Percentiles rank a stretch among this genome's conserved stretches.
Conservation (phyloP, 2,329 filamentous ascomycete species). For the Lizonia empirigonia region DNA sequence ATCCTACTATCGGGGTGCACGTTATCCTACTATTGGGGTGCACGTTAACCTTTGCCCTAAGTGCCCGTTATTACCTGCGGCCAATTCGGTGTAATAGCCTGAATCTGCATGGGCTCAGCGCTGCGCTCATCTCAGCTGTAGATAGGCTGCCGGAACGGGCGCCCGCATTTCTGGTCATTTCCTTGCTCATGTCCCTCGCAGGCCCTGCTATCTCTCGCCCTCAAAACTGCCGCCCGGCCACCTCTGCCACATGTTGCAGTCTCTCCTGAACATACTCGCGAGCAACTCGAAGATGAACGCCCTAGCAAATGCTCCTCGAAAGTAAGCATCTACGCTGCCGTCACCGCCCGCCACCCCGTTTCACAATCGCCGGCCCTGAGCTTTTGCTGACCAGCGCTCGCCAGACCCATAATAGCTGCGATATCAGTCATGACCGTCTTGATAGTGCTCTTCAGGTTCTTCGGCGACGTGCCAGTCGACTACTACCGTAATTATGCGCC, state of each 20-base stretch:
- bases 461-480: slow-evolving; percentile 32
- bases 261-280: slow-evolving; percentile 6
- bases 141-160: slow-evolving; percentile 14
- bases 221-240: slow-evolving; percentile 4
- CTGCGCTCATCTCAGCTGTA: slow-evolving; percentile 14
- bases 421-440: slow-evolving; percentile 26
- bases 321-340: not conserved
- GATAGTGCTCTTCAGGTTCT: slow-evolving; percentile 34
- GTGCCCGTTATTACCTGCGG: not conserved
- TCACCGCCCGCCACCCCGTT: not conserved
- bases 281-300: slow-evolving; percentile 8
- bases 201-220: not conserved
- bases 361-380: not conserved
- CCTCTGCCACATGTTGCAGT: slow-evolving; percentile 6
- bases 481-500: slow-evolving; percentile 36
- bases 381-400: not conserved
- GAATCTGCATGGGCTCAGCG: slow-evolving; percentile 10
- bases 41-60: too few species aligned
- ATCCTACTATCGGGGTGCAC: too few species aligned
- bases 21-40: too few species aligned
- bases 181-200: slow-evolving; percentile 13
- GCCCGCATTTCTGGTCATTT: slow-evolving; percentile 10
- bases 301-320: slow-evolving; percentile 9
- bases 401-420: slow-evolving; percentile 30
- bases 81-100: slow-evolving; percentile 11